Evolutionary conservation across 2,329 filamentous ascomycete genomes (phyloP), one percentile per base, ranked within the genome.

Genomic region (Trichoderma sp.): DNA sequence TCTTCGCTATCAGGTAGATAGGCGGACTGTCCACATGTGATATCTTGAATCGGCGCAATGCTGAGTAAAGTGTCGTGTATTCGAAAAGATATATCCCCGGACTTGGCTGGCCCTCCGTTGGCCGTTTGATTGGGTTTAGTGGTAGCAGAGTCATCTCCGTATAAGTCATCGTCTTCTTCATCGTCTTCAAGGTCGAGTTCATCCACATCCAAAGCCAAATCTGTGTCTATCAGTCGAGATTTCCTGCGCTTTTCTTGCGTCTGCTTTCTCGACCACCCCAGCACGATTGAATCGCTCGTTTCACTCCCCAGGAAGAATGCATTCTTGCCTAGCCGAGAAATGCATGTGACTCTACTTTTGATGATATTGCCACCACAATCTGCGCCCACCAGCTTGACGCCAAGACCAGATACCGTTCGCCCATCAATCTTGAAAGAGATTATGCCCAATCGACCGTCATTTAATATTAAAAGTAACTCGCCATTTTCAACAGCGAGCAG

Each of bases 361-460:
- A 96, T 77, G 11, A 92, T 71, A 35, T 81, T 77, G 8, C 91
- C 91, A 11, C 92, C 91, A 29, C 86, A 84, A 66, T 92, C 88
- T 49, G 81, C 75, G 5, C 87, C 77, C 5, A 97, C 83, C 49
- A 87, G 80, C 72, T 88, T 89, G 65, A 99, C 81, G n/a, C 86
- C 88, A 71, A 99, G 84, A 1, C 93, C 94, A 31, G 94, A 97
- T 2, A 99, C 93, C 2, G 92, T 96, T 67, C 96, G 88, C 19
- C 96, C 96, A 77, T 97, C 94, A 71, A 97, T 88, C 67, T 89
- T 90, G 81, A 99, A 97, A 19, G 87, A 90, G 14, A 98, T 80
- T 27, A 96, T 86, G 11, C 89, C 89, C 59, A 97, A 83, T 24
- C 87, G 86, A 0, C 96, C 96, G 73, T 91, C 89, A 68, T 88